phyloP scores from a whole-genome alignment of 1,139 yeast genomes.

The Lodderomyces beijingensis region DNA sequence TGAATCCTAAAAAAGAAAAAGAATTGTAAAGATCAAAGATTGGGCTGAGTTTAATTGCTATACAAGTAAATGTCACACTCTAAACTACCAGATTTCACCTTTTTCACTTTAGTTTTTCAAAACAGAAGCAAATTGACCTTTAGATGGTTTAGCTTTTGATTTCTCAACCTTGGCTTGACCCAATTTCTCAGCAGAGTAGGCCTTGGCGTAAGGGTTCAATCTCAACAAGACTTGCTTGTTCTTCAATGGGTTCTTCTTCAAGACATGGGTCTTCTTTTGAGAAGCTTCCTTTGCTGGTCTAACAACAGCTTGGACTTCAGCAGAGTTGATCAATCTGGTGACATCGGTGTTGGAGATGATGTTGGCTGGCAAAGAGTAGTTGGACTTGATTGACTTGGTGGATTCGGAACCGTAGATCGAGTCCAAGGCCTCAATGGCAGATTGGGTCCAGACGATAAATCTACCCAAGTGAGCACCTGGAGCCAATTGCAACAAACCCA shows the following conservation, averaged over 20 bases:
- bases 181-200: conserved; percentile 85
- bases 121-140: conserved; percentile 66
- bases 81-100: background rate
- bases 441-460: conserved; percentile 99
- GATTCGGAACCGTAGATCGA: conserved; percentile 95
- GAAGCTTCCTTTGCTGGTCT: conserved; percentile 95
- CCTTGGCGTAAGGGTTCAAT: conserved; percentile 99
- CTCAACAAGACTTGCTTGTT: conserved; percentile 98
- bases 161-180: conserved; percentile 79
- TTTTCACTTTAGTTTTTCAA: conserved; percentile 43
- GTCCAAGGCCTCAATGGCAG: conserved; percentile 96
- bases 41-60: background rate
- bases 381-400: conserved; percentile 79
- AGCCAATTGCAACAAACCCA: conserved; percentile 97
- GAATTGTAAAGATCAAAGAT: background rate
- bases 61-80: background rate
- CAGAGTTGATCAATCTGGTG: conserved; percentile 96
- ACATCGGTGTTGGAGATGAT: conserved; percentile 94
- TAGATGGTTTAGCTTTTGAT: conserved; percentile 61
- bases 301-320: conserved; percentile 96
- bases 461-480: conserved; percentile 99
- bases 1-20: background rate
- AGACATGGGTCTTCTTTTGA: conserved; percentile 92
- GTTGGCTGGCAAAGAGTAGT: conserved; percentile 91
- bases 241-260: conserved; percentile 99